A percentile compares a stretch with the other conserved stretches of the same genome.
These are phyloP conservation scores for Leccinum laetum DNA, from an alignment of 1,284 basidiomycete genomes.

Conservation along the genomic window DNA sequence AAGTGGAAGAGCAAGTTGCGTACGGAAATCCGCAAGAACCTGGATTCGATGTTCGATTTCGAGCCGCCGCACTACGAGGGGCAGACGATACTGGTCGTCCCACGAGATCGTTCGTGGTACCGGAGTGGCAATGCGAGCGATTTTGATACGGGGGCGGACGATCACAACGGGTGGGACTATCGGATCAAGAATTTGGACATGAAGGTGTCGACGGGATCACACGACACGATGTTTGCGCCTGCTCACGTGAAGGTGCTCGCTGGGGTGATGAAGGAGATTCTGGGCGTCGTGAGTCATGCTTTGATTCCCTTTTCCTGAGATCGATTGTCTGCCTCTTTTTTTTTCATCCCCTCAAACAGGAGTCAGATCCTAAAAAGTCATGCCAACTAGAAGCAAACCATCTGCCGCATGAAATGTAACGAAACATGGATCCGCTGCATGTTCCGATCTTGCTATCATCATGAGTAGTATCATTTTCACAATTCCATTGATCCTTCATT, in stretches of 20 bases:
- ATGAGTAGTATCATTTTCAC: too few relatives aligned
- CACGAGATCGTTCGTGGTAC: slow-evolving; percentile 33
- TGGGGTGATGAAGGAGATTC: slow-evolving; percentile 26
- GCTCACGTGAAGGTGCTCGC: slow-evolving; percentile 33
- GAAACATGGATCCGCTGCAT: too few relatives aligned
- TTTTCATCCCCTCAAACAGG: not conserved
- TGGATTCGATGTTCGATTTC: slow-evolving; percentile 20
- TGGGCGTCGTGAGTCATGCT: slow-evolving; percentile 17
- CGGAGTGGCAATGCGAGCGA: slow-evolving; percentile 28
- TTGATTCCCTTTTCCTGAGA: not conserved
- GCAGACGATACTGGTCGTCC: slow-evolving; percentile 25
- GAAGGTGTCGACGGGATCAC: slow-evolving; percentile 25
- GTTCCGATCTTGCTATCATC: too few relatives aligned
- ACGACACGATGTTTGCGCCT: slow-evolving; percentile 34
- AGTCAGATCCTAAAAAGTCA: not conserved
- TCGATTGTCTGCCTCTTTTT: not conserved
- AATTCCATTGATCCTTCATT: too few relatives aligned
- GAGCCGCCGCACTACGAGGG: slow-evolving; percentile 26
- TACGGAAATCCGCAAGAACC: slow-evolving; percentile 25
- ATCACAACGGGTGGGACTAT: slow-evolving; percentile 33
- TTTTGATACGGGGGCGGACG: slow-evolving; percentile 31
- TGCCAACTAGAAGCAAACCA: too few relatives aligned
- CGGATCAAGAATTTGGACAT: slow-evolving; percentile 28
- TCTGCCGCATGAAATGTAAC: too few relatives aligned
- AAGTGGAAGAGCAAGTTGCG: slow-evolving; percentile 30